Percentiles rank a stretch among this genome's conserved stretches.
Conservation (phyloP, 2,329 filamentous ascomycete species). For the Pezicula rhizophila region DNA sequence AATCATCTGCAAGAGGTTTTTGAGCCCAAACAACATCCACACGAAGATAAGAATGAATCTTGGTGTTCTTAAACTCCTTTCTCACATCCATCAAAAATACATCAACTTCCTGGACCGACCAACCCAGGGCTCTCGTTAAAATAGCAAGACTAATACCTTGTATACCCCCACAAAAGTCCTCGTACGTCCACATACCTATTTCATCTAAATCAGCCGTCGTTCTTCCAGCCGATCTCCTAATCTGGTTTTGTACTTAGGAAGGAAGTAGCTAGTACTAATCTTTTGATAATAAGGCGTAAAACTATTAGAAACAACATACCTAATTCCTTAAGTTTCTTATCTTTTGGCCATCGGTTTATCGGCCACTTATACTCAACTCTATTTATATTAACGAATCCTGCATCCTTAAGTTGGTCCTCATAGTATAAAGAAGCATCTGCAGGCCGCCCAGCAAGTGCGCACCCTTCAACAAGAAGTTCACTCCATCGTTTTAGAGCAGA, state of each 20-base stretch:
- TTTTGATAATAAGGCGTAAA: too few species aligned
- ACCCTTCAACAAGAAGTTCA: slow-evolving; percentile 30
- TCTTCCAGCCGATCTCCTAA: too few species aligned
- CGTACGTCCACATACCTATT: background rate
- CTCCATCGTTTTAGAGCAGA: background rate
- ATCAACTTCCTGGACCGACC: slow-evolving; percentile 15
- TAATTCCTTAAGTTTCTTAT: slow-evolving; percentile 13
- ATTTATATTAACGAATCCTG: slow-evolving; percentile 23
- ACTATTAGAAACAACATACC: slow-evolving; percentile 16
- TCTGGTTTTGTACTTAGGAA: too few species aligned
- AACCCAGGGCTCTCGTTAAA: slow-evolving; percentile 3
- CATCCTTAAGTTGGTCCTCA: slow-evolving; percentile 23
- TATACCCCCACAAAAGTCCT: background rate
- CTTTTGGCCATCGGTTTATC: slow-evolving; percentile 18
- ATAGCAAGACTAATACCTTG: background rate
- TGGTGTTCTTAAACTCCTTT: slow-evolving; percentile 13
- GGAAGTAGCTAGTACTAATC: too few species aligned
- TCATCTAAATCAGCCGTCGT: background rate
- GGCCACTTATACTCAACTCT: slow-evolving; percentile 21
- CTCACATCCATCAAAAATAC: slow-evolving; percentile 13
- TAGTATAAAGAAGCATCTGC: background rate
- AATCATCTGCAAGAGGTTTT: slow-evolving; percentile 10
- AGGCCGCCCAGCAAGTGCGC: slow-evolving; percentile 25
- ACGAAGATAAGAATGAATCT: slow-evolving; percentile 14
- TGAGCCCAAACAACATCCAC: slow-evolving; percentile 12